phyloP scores from a whole-genome alignment of 2,329 filamentous ascomycete genomes.

The Aspergillus felis region DNA sequence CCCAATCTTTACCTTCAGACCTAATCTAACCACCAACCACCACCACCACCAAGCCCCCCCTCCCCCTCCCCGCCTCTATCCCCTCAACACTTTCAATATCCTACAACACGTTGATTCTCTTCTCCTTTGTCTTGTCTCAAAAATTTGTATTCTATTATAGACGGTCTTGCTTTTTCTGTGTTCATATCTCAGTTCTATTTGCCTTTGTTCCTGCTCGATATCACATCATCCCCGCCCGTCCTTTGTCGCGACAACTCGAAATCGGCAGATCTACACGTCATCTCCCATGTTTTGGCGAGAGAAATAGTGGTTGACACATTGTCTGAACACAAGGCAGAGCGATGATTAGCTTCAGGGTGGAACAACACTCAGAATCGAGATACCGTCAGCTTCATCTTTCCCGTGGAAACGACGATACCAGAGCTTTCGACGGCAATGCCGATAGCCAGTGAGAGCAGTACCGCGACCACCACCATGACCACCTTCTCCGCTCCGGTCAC shows the following conservation, averaged over 20 bases:
- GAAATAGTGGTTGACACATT: constrained; percentile 23
- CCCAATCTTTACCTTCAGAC: constrained; percentile 1
- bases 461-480: constrained; percentile 35
- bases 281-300: constrained; percentile 6
- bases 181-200: background rate
- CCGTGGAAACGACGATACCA: constrained; percentile 30
- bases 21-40: background rate
- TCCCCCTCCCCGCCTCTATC: background rate
- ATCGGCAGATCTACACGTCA: background rate
- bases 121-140: constrained; percentile 2
- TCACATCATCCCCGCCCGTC: background rate
- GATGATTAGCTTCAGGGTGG: constrained; percentile 43
- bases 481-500: constrained; percentile 39
- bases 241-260: background rate
- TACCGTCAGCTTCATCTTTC: constrained; percentile 32
- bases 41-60: background rate
- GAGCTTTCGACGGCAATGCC: constrained; percentile 36
- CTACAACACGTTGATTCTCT: background rate
- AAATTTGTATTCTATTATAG: constrained; percentile 1
- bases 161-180: background rate
- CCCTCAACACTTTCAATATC: background rate
- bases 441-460: constrained; percentile 41
- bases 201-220: background rate
- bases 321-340: constrained; percentile 34
- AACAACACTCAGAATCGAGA: constrained; percentile 41